Evolutionary conservation across 805 yeast species (phyloP).

Genomic region (Lipomyces chichibuensis): DNA sequence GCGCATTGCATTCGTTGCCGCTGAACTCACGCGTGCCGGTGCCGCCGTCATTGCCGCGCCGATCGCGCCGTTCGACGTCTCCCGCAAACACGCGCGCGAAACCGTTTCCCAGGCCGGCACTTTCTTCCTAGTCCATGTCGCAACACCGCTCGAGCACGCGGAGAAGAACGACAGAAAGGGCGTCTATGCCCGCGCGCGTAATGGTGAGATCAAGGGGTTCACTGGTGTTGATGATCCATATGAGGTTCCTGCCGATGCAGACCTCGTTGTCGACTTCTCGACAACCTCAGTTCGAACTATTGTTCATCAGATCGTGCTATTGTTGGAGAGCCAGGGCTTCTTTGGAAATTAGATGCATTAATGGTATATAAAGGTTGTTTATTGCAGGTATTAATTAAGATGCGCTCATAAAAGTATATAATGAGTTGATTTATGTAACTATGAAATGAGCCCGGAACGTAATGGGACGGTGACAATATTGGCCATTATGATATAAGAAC

Average conservation of each 20-base stretch:
- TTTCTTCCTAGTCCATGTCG: constrained; percentile 56
- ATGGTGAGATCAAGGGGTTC: constrained; percentile 53
- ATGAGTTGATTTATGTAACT: background rate
- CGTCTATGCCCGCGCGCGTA: constrained; percentile 51
- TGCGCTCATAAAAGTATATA: background rate
- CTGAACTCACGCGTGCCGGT: constrained; percentile 85
- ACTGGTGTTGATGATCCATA: constrained; percentile 55
- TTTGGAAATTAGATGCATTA: constrained; percentile 50
- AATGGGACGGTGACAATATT: too few relatives aligned
- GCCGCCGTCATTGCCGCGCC: constrained; percentile 81
- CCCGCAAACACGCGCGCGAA: constrained; percentile 51
- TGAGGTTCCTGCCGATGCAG: constrained; percentile 56
- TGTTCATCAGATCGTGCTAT: constrained; percentile 70
- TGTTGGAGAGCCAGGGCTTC: constrained; percentile 82
- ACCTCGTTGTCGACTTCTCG: constrained; percentile 58
- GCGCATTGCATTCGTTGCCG: constrained; percentile 64
- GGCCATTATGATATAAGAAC: too few relatives aligned
- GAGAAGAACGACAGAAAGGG: constrained; percentile 57
- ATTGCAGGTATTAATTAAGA: background rate
- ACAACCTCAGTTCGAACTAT: constrained; percentile 66
- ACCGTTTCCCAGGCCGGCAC: constrained; percentile 55
- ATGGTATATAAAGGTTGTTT: background rate
- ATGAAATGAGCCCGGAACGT: background rate
- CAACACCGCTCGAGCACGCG: constrained; percentile 53
- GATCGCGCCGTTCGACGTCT: constrained; percentile 51